A percentile compares a stretch with the other conserved stretches of the same genome.
Evolutionary conservation across 176 grass and related monocot species (phyloP).

Genomic region (Zizania latifolia): DNA sequence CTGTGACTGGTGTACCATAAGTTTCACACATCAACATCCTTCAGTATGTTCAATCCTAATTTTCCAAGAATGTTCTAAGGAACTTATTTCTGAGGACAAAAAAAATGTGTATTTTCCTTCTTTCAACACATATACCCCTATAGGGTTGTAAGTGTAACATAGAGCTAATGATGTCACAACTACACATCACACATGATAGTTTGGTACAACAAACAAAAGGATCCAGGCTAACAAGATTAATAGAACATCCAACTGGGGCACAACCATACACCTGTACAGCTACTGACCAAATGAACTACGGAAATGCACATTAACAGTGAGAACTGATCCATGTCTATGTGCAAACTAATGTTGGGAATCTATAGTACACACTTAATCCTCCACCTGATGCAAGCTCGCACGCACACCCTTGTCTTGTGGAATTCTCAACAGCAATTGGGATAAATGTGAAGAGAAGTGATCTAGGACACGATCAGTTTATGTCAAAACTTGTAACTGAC

Average conservation of each 20-base stretch:
- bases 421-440: background rate
- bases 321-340: background rate
- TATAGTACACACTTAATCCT: background rate
- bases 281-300: background rate
- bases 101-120: background rate
- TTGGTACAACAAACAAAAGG: background rate
- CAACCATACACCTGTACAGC: constrained; percentile 18
- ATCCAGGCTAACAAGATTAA: background rate
- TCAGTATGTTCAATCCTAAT: constrained; percentile 4
- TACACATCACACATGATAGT: background rate
- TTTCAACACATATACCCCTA: background rate
- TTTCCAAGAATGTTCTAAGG: background rate
- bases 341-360: background rate
- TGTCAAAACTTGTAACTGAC: background rate
- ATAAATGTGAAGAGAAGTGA: constrained; percentile 25
- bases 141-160: background rate
- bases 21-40: constrained; percentile 28
- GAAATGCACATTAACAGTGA: background rate
- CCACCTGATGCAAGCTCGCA: background rate
- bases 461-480: constrained; percentile 1
- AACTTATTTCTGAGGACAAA: background rate
- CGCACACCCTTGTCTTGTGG: background rate
- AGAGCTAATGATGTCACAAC: background rate
- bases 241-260: background rate
- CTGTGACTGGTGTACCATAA: constrained; percentile 24